These are phyloP conservation scores for Penicillium griseofulvum DNA, from an alignment of 2,329 filamentous ascomycete species.

Conservation along the genomic window DNA sequence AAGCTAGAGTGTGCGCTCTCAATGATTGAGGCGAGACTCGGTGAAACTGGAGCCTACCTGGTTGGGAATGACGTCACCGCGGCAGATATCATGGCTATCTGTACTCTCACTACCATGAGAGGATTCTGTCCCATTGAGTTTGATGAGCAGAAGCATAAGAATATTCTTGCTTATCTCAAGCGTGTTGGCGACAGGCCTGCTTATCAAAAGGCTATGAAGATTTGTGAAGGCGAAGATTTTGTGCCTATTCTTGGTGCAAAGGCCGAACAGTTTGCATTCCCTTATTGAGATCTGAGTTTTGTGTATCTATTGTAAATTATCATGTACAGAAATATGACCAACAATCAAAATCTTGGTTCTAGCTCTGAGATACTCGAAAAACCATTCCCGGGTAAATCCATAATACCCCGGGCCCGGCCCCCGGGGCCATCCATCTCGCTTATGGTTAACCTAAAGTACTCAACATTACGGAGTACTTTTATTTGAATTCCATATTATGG, in stretches of 20 bases:
- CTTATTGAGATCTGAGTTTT: slow-evolving; percentile 1
- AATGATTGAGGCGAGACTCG: slow-evolving; percentile 18
- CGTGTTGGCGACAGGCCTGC: slow-evolving; percentile 21
- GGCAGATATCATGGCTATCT: slow-evolving; percentile 22
- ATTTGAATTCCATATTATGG: no score
- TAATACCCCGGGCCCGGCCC: no score
- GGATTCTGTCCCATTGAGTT: slow-evolving; percentile 17
- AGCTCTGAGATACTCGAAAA: no score
- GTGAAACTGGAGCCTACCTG: slow-evolving; percentile 20
- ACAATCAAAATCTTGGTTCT: no score
- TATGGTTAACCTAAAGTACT: no score
- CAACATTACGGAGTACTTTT: no score
- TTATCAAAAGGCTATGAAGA: slow-evolving; percentile 21
- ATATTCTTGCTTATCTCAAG: slow-evolving; percentile 20
- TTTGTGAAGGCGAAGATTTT: slow-evolving; percentile 24
- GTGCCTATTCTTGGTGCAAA: slow-evolving; percentile 17
- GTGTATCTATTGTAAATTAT: neutral
- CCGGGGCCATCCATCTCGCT: no score
- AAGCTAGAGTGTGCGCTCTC: slow-evolving; percentile 12
- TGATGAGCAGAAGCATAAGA: slow-evolving; percentile 17
- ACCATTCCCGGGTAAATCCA: no score
- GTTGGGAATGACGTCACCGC: slow-evolving; percentile 20
- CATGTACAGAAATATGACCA: neutral
- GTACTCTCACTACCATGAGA: slow-evolving; percentile 23
- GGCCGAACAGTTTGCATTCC: slow-evolving; percentile 11